Evolutionary conservation across 2,329 filamentous ascomycete species (phyloP).

Genomic region (Emericellopsis cladophorae): DNA sequence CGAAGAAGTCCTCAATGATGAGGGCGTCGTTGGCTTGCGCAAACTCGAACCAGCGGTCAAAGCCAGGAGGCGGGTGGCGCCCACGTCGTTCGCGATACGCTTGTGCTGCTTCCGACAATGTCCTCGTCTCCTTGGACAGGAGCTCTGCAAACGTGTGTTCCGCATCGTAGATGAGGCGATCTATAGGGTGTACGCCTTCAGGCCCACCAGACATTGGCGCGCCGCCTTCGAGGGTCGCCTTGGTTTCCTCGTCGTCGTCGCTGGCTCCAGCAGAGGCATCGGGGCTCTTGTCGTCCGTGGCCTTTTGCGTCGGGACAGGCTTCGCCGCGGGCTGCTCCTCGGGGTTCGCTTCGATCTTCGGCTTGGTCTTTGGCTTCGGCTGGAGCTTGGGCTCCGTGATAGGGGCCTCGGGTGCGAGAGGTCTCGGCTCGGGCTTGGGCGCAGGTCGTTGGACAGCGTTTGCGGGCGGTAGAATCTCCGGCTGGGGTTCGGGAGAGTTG

Average conservation of each 20-base stretch:
- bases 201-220: conserved; percentile 1
- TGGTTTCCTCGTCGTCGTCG: neutral
- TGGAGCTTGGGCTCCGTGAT: neutral
- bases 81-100: conserved; percentile 45
- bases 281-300: neutral
- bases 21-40: conserved; percentile 37
- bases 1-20: conserved; percentile 51
- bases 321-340: neutral
- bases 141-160: conserved; percentile 24
- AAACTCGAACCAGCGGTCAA: conserved; percentile 46
- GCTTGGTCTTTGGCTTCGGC: neutral
- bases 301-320: neutral
- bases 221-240: neutral
- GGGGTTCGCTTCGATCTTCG: neutral
- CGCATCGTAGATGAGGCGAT: conserved; percentile 33
- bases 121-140: conserved; percentile 30
- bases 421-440: neutral
- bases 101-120: conserved; percentile 39
- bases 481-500: neutral
- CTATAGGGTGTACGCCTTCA: conserved; percentile 32
- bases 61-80: conserved; percentile 50
- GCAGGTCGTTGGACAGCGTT: conserved; percentile 1
- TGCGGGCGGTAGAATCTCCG: conserved; percentile 6
- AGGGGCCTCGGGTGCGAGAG: neutral
- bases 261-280: neutral